Conservation (phyloP, 176 grass and related monocot species). For the Oryza rufipogon region DNA sequence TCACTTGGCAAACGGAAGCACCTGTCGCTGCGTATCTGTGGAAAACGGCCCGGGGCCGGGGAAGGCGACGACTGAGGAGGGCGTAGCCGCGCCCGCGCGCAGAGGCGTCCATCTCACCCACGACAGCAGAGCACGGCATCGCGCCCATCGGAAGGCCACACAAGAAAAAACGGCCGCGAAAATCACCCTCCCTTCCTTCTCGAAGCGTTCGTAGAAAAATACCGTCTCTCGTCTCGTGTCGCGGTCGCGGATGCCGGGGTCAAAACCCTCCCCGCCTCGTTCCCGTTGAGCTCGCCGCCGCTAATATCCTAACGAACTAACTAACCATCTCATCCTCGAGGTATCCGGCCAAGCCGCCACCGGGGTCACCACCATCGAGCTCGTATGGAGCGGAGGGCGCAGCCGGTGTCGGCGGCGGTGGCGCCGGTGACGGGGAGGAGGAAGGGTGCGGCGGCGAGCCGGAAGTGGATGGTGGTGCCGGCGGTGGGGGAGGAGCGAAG, state of each 20-base stretch:
- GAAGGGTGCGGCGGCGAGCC: constrained; percentile 57
- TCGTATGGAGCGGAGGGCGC: constrained; percentile 36
- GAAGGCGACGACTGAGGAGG: not conserved
- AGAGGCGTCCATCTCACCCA: too few relatives aligned
- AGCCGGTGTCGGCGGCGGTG: not conserved
- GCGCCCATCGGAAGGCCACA: not conserved
- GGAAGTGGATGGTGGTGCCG: constrained; percentile 88
- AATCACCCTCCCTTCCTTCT: not conserved
- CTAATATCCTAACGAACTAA: not conserved
- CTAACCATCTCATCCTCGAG: not conserved
- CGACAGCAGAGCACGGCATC: too few relatives aligned
- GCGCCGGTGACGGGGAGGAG: constrained; percentile 36
- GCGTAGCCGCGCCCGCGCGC: too few relatives aligned
- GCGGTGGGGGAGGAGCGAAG: constrained; percentile 46
- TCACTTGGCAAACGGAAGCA: not conserved
- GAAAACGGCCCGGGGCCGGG: not conserved
- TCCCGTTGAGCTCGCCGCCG: not conserved
- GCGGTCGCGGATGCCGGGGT: not conserved
- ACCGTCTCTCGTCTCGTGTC: not conserved
- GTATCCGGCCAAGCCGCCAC: too few relatives aligned
- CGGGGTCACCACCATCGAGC: too few relatives aligned
- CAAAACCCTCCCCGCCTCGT: not conserved
- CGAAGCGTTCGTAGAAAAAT: not conserved
- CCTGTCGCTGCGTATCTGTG: not conserved
- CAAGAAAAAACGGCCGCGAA: not conserved